Percentiles rank a stretch among this genome's conserved stretches.
These are phyloP conservation scores for Decorospora gaudefroyi DNA, from an alignment of 2,329 filamentous ascomycete genomes.

Conservation along the genomic window DNA sequence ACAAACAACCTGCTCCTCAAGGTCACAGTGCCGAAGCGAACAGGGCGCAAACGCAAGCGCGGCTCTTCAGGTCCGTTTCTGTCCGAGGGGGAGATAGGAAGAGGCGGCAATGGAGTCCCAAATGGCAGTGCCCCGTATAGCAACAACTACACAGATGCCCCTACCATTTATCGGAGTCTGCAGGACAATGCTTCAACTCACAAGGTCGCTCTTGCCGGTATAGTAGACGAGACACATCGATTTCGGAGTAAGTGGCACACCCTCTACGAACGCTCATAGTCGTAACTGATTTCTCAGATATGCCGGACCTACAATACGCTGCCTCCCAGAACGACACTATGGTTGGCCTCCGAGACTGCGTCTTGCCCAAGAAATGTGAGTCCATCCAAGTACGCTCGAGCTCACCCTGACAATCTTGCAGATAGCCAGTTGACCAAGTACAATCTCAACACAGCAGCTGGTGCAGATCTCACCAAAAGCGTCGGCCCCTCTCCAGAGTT, in stretches of 20 bases:
- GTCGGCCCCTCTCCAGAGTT: slow-evolving; percentile 81
- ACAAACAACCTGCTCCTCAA: slow-evolving; percentile 86
- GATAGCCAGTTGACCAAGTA: slow-evolving; percentile 67
- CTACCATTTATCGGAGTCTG: slow-evolving; percentile 64
- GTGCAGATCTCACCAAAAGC: slow-evolving; percentile 66
- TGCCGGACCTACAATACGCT: slow-evolving; percentile 86
- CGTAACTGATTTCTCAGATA: slow-evolving; percentile 51
- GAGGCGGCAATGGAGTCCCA: not conserved
- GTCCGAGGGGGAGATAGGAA: slow-evolving; percentile 39
- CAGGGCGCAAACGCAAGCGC: slow-evolving; percentile 81
- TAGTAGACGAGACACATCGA: slow-evolving; percentile 79
- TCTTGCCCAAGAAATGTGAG: slow-evolving; percentile 72
- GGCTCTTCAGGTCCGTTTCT: slow-evolving; percentile 69
- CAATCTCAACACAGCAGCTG: slow-evolving; percentile 47
- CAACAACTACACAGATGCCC: slow-evolving; percentile 27
- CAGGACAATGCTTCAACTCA: slow-evolving; percentile 72
- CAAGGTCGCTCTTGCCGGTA: slow-evolving; percentile 69
- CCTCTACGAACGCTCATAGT: not conserved
- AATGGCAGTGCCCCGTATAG: not conserved
- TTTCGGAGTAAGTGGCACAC: slow-evolving; percentile 66
- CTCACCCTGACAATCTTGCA: slow-evolving; percentile 30
- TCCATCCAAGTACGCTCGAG: slow-evolving; percentile 7
- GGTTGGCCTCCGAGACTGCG: slow-evolving; percentile 68
- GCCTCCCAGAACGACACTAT: slow-evolving; percentile 71
- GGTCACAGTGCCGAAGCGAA: slow-evolving; percentile 82